phyloP scores from a whole-genome alignment of 1,284 basidiomycete species.

The Fomitopsis palustris region DNA sequence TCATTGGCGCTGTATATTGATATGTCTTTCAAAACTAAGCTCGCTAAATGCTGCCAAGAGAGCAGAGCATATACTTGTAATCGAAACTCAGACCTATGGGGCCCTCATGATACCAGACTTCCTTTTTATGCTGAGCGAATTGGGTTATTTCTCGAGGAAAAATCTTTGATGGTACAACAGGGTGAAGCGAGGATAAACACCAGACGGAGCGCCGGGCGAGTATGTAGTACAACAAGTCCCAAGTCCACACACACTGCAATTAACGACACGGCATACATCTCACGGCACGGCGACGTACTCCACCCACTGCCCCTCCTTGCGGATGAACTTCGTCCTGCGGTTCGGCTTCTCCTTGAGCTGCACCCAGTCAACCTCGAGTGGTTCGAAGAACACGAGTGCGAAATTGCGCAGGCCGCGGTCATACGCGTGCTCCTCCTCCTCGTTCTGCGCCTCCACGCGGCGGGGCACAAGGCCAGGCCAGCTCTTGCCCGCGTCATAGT shows the following conservation, averaged over 20 bases:
- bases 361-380: conserved; percentile 57
- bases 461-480: conserved; percentile 49
- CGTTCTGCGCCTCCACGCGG: conserved; percentile 38
- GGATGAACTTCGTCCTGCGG: conserved; percentile 49
- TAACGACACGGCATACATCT: conserved; percentile 6
- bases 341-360: conserved; percentile 54
- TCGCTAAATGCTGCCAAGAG: too few species aligned
- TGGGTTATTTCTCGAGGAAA: too few species aligned
- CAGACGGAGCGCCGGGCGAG: too few species aligned
- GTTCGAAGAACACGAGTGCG: conserved; percentile 61
- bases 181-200: too few species aligned
- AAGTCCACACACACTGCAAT: background rate
- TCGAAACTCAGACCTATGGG: too few species aligned
- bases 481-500: conserved; percentile 46
- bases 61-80: too few species aligned
- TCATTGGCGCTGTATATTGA: too few species aligned
- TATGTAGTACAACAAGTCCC: background rate
- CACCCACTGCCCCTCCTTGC: conserved; percentile 40
- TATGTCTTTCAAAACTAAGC: too few species aligned
- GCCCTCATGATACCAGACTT: too few species aligned
- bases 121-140: too few species aligned
- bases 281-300: conserved; percentile 57
- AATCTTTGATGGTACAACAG: too few species aligned
- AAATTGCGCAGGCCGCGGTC: conserved; percentile 56
- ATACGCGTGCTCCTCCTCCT: conserved; percentile 39